Evolutionary conservation across 129 eudicot genomes (phyloP), one percentile per base, ranked within the genome.

Genomic region (Apium graveolens): DNA sequence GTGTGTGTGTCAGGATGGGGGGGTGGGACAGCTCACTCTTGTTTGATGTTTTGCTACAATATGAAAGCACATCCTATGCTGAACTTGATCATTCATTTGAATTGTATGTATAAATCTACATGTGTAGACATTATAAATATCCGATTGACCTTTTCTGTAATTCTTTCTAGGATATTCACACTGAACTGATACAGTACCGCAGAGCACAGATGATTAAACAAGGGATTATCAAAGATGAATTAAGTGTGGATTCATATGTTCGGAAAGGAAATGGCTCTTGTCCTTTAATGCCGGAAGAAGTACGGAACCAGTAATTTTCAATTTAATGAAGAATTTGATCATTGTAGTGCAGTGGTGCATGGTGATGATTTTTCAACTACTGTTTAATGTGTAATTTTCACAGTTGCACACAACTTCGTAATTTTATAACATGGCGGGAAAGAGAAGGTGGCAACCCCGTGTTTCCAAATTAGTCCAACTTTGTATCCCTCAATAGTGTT

Each of bases 201-300:
- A 89, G 99, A 72, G 88, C 85, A 74, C 91, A 95, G 86, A 79
- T 95, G 97, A 90, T 95, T 73, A 95, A 95, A 78, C 89, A 87
- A 83, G 89, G 91, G 72, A 84, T 82, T 6, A 65, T 92, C 37
- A 90, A 77, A 26, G 97, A 86, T 60, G 92, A 88, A 79, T 81
- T 88, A 55, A 82, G 60, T 78, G 90, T 92, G 76, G 97, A 95
- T 84, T 95, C 99, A 27, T 83, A 81, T 76, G 66, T 78, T 66
- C 86, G 85, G 45, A 95, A 90, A 80, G 34, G 68, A 68, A 92
- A 95, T 6, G 99, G 96, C 41, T 90, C 96, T 31, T 95, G 99
- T 51, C 90, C 88, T 45, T 80, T 80, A 82, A 83, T 83, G 88
- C 90, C 90, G 31, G 88, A 87, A 85, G 91, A 85, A 88, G 87